A percentile compares a stretch with the other conserved stretches of the same genome.
phyloP scores from a whole-genome alignment of 768 basidiomycete species.

The Agrocybe chaxingu region DNA sequence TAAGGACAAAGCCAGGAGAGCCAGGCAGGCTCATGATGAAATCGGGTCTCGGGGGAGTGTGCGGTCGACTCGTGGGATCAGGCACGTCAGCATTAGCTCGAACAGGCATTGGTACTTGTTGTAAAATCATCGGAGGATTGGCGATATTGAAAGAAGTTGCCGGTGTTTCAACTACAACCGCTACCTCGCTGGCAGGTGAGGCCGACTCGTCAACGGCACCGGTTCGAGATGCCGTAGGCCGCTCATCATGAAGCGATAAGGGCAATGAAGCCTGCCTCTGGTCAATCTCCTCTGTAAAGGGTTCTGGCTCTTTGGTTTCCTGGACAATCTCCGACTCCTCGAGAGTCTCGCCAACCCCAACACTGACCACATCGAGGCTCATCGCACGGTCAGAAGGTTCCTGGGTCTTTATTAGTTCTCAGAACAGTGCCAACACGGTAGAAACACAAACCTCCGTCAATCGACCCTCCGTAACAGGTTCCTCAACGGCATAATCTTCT shows the following conservation, averaged over 20 bases:
- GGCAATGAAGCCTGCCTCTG: not conserved
- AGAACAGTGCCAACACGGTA: not conserved
- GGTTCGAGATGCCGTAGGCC: not conserved
- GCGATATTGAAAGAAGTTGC: not conserved
- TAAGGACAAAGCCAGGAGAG: conserved; percentile 17
- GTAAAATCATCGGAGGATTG: conserved; percentile 1
- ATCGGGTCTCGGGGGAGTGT: conserved; percentile 9
- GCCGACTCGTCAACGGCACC: not conserved
- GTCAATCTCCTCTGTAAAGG: not conserved
- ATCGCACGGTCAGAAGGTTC: conserved; percentile 15
- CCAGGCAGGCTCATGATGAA: conserved; percentile 18
- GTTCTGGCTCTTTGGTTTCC: not conserved
- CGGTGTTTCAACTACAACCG: not conserved
- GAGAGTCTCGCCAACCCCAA: conserved; percentile 7
- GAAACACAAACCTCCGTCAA: conserved; percentile 26
- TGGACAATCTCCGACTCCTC: not conserved
- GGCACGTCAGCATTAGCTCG: conserved; percentile 36
- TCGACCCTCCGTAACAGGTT: conserved; percentile 26
- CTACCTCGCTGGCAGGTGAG: not conserved
- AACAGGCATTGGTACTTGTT: conserved; percentile 33
- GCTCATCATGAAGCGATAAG: no score
- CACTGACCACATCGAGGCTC: conserved; percentile 14
- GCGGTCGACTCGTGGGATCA: conserved; percentile 27
- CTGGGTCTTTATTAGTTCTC: conserved; percentile 6
- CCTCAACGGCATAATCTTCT: conserved; percentile 26